Evolutionary conservation across 2,329 filamentous ascomycete genomes (phyloP), one percentile per base, ranked within the genome.

Genomic region (Colletotrichum euphorbiae): DNA sequence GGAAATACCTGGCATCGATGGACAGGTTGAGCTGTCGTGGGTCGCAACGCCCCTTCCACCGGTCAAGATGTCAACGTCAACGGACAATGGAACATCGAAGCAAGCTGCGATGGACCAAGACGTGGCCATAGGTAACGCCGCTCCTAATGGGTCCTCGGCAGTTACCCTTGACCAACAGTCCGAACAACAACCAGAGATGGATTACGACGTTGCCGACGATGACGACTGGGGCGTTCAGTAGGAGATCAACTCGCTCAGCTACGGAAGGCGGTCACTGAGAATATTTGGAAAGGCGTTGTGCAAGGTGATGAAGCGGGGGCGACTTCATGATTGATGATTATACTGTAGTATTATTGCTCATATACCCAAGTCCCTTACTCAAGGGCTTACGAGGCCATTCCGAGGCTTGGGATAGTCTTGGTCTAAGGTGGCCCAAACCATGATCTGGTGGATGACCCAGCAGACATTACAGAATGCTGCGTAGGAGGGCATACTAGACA

Each of bases 11-110:
- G 87, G 88, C 6, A 79, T 93, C 11, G 80, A 84, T 1, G 89
- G 87, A 46, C 86, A 85, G 51, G 82, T 93, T 12, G 89, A 93
- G 62, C 77, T 93, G 43, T 77, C 85, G 1, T 95, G 92, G 92
- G 83, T 83, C 24, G 71, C 72, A n/a, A 80, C 73, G 40, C 71
- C 77, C 12, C 69, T 75, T 5, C 70, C 73, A 0, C 73, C 74
- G 6, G 73, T 73, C 17, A 62, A 71, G 5, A 69, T 57, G 15
- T 69, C 69, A n/a, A 67, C 42, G 15, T 69, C 69, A n/a, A 67
- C 42, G 13, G 52, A 69, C 31, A 31, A 50, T 21, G 62, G 52
- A 62, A 59, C 3, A 19, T 31, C 6, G 24, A 52, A 46, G 21
- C 31, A 15, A 7, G 55, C n/a, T 6, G 68, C 69, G 24, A 64